A percentile compares a stretch with the other conserved stretches of the same genome.
Conservation (phyloP, 2,329 filamentous ascomycete species). For the Fusarium equiseti region DNA sequence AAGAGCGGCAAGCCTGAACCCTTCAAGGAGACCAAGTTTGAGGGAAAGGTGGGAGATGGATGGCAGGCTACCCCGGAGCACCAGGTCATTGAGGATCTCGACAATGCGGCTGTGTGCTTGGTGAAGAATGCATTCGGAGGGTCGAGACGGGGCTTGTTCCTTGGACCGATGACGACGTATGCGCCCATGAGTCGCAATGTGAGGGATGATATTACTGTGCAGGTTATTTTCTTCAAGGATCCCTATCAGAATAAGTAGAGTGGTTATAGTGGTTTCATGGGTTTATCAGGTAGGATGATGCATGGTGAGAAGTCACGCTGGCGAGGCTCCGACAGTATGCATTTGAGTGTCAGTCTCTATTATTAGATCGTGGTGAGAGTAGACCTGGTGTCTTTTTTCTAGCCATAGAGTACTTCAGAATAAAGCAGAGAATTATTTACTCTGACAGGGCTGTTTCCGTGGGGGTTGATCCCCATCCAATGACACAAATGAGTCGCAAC, state of each 20-base stretch:
- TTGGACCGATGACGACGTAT: constrained; percentile 77
- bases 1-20: constrained; percentile 45
- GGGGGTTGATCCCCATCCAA: background rate
- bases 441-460: background rate
- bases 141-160: constrained; percentile 78
- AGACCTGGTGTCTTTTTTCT: background rate
- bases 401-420: background rate
- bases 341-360: background rate
- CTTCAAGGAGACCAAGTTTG: constrained; percentile 34
- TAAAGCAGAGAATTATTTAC: background rate
- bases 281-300: background rate
- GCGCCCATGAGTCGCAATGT: constrained; percentile 73
- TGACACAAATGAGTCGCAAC: background rate
- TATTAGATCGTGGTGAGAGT: background rate
- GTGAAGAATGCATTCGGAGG: constrained; percentile 85
- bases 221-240: constrained; percentile 76
- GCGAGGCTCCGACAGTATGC: background rate
- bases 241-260: constrained; percentile 73
- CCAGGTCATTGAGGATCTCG: constrained; percentile 78
- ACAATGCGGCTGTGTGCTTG: constrained; percentile 84
- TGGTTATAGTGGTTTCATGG: background rate
- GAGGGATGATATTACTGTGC: constrained; percentile 84
- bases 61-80: constrained; percentile 58
- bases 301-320: background rate
- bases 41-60: constrained; percentile 38